Conservation (phyloP, 441 rosid genomes). For the Syzygium malaccense region DNA sequence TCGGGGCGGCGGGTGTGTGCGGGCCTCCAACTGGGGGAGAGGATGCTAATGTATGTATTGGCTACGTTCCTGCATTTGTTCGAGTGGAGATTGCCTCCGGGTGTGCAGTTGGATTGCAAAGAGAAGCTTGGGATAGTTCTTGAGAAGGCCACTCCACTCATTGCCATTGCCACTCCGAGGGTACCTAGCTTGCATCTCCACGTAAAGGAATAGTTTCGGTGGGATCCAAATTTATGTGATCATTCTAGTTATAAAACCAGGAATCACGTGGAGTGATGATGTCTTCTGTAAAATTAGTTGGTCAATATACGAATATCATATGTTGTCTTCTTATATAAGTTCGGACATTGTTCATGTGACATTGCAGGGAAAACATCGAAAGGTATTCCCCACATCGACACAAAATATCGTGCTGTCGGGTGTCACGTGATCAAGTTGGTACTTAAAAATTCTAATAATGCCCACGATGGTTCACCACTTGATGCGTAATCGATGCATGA, state of each 20-base stretch:
- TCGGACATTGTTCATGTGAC: background rate
- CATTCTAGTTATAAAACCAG: too few relatives aligned
- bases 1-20: conserved; percentile 49
- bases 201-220: background rate
- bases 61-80: conserved; percentile 46
- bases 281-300: background rate
- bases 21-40: conserved; percentile 44
- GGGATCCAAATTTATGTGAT: background rate
- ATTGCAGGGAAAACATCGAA: background rate
- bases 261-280: background rate
- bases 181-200: conserved; percentile 11
- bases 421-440: background rate
- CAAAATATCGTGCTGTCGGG: background rate
- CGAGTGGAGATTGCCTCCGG: conserved; percentile 43
- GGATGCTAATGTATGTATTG: conserved; percentile 28
- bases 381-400: background rate
- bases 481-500: background rate
- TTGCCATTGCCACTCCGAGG: conserved; percentile 35
- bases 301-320: background rate
- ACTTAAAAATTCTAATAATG: background rate
- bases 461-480: background rate
- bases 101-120: conserved; percentile 18
- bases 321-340: background rate
- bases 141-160: conserved; percentile 27
- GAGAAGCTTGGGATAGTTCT: conserved; percentile 40